phyloP scores from a whole-genome alignment of 2,329 filamentous ascomycete species.

The Fusarium tuaranense region DNA sequence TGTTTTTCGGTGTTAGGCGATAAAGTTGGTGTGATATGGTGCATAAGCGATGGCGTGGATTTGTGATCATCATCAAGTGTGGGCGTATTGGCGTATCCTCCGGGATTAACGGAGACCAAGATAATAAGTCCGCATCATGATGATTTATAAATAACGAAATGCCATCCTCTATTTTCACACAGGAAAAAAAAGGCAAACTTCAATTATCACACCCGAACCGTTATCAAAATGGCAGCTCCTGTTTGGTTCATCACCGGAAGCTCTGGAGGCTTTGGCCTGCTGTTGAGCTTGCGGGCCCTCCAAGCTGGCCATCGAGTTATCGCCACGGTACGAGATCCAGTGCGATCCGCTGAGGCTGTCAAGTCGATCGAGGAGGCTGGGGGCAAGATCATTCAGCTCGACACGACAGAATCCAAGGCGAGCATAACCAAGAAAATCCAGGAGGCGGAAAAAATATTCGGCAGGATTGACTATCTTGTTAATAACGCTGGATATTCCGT shows the following conservation, averaged over 20 bases:
- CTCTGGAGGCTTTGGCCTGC: slow-evolving; percentile 40
- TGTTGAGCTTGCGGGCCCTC: slow-evolving; percentile 33
- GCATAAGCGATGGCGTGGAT: background rate
- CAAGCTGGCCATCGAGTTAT: slow-evolving; percentile 36
- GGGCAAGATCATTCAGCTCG: slow-evolving; percentile 45
- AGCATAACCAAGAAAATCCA: slow-evolving; percentile 40
- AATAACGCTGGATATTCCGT: slow-evolving; percentile 62
- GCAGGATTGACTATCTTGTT: slow-evolving; percentile 61
- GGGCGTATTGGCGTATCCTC: background rate
- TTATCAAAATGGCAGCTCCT: slow-evolving; percentile 32
- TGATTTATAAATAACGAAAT: background rate
- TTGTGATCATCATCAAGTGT: background rate
- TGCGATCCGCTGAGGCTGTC: slow-evolving; percentile 30
- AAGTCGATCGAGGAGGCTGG: slow-evolving; percentile 37
- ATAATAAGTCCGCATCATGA: slow-evolving; percentile 20
- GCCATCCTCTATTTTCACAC: background rate
- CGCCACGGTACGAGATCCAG: slow-evolving; percentile 30
- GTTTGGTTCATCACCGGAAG: slow-evolving; percentile 42
- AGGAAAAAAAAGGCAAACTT: background rate
- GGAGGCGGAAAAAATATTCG: slow-evolving; percentile 42
- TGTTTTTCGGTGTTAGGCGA: background rate
- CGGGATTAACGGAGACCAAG: slow-evolving; percentile 13
- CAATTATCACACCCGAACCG: background rate
- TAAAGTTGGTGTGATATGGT: background rate
- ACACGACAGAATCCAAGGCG: slow-evolving; percentile 41